Evolutionary conservation across 495 filamentous ascomycete species (phyloP).

Genomic region (Podospora sp.): DNA sequence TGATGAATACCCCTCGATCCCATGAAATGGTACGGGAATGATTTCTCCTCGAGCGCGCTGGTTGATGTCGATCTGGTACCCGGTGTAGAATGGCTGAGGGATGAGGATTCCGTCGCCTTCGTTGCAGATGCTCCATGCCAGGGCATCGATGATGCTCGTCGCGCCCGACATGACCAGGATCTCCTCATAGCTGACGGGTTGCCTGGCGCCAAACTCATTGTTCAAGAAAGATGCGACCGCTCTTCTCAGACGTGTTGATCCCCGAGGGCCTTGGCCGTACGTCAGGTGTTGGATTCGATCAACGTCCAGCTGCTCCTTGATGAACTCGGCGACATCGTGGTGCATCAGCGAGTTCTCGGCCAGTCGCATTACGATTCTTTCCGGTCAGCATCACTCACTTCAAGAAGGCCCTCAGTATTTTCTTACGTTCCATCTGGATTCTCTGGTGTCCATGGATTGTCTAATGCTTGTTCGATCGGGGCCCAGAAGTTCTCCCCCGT

Average conservation of each 20-base stretch:
- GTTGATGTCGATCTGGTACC: constrained; percentile 26
- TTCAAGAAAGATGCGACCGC: constrained; percentile 36
- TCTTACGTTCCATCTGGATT: constrained; percentile 25
- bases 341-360: constrained; percentile 33
- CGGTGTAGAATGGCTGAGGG: constrained; percentile 35
- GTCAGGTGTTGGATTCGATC: constrained; percentile 33
- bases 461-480: constrained; percentile 21
- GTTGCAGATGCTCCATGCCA: constrained; percentile 35
- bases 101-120: constrained; percentile 37
- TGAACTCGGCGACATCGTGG: constrained; percentile 24
- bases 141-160: constrained; percentile 33
- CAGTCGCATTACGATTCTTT: constrained; percentile 24
- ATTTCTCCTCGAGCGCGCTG: constrained; percentile 35
- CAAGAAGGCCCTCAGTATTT: not conserved
- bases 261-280: constrained; percentile 34
- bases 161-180: constrained; percentile 33
- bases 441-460: constrained; percentile 23
- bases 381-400: not conserved
- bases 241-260: constrained; percentile 30
- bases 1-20: constrained; percentile 42
- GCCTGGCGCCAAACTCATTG: constrained; percentile 25
- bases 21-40: constrained; percentile 44
- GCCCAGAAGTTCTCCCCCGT: constrained; percentile 17
- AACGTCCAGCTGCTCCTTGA: constrained; percentile 20
- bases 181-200: constrained; percentile 24